These are phyloP conservation scores for Pythium coloratum DNA, from an alignment of 352 stramenopile species.

Conservation along the genomic window DNA sequence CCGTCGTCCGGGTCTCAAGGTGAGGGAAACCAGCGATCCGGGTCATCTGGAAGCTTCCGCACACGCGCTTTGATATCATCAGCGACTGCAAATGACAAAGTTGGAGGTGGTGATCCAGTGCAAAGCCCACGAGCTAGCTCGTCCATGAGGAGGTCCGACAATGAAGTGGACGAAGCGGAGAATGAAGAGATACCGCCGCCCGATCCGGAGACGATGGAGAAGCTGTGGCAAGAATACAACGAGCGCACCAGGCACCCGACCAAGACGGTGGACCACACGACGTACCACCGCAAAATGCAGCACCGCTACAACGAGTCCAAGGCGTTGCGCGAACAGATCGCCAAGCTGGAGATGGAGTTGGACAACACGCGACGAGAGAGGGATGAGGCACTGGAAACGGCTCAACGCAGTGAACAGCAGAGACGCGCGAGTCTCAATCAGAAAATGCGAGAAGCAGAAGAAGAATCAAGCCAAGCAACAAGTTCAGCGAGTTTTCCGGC, in stretches of 20 bases:
- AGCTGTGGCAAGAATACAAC: conserved; percentile 64
- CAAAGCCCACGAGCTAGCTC: neutral
- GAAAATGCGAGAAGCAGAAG: neutral
- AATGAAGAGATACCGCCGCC: conserved; percentile 13
- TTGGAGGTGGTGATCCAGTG: neutral
- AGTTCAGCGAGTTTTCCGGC: neutral
- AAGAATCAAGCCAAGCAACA: neutral
- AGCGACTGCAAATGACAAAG: neutral
- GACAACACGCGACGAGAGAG: conserved; percentile 33
- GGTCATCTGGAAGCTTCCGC: conserved; percentile 27
- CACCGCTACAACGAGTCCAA: conserved; percentile 65
- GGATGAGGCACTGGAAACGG: conserved; percentile 32
- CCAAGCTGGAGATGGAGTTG: conserved; percentile 47
- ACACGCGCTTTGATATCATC: conserved; percentile 19
- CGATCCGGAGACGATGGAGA: conserved; percentile 47
- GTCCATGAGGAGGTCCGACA: neutral
- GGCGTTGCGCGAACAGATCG: conserved; percentile 49
- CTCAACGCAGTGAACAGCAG: conserved; percentile 12
- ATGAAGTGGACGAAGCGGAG: conserved; percentile 4
- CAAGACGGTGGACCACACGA: conserved; percentile 43
- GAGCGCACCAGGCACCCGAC: conserved; percentile 46
- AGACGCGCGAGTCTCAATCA: neutral
- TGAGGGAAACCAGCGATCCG: conserved; percentile 32
- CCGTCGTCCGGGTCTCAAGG: conserved; percentile 20
- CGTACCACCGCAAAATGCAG: conserved; percentile 77